Conservation (phyloP, 768 basidiomycete genomes). For the Lenzites betulinus region DNA sequence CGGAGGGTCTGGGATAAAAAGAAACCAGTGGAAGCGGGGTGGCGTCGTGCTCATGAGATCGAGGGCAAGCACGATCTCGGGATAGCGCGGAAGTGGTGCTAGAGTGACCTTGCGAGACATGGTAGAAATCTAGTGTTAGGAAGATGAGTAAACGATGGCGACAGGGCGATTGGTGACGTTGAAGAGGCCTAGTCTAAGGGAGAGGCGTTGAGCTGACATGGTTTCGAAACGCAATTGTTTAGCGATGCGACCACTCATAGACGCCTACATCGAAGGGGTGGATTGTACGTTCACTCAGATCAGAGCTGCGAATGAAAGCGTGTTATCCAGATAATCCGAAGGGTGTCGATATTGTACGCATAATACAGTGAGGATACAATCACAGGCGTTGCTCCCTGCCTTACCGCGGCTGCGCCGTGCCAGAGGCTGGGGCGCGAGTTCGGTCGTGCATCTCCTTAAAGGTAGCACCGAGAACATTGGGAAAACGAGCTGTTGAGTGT, state of each 20-base stretch:
- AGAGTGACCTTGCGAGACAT: neutral
- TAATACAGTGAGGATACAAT: neutral
- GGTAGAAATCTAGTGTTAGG: no score
- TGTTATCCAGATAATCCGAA: no score
- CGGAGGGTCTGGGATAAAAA: constrained; percentile 10
- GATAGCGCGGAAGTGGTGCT: neutral
- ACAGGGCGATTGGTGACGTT: neutral
- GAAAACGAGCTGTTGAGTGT: constrained; percentile 60
- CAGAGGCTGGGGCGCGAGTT: neutral
- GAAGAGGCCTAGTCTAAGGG: neutral
- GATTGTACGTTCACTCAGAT: no score
- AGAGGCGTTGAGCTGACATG: neutral
- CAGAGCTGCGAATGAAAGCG: no score
- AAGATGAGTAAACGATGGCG: neutral
- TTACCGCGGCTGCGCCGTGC: neutral
- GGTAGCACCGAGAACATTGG: constrained; percentile 32
- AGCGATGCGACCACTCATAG: no score
- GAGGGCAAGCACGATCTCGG: constrained; percentile 9
- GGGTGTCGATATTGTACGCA: no score
- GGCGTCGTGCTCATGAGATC: constrained; percentile 15
- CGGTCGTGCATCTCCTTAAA: constrained; percentile 28
- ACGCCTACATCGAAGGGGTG: no score
- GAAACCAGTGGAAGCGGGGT: constrained; percentile 14
- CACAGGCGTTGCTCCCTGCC: neutral
- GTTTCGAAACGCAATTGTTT: no score